A percentile compares a stretch with the other conserved stretches of the same genome.
Evolutionary conservation across 2,329 filamentous ascomycete species (phyloP).

Genomic region (Alternaria atra): DNA sequence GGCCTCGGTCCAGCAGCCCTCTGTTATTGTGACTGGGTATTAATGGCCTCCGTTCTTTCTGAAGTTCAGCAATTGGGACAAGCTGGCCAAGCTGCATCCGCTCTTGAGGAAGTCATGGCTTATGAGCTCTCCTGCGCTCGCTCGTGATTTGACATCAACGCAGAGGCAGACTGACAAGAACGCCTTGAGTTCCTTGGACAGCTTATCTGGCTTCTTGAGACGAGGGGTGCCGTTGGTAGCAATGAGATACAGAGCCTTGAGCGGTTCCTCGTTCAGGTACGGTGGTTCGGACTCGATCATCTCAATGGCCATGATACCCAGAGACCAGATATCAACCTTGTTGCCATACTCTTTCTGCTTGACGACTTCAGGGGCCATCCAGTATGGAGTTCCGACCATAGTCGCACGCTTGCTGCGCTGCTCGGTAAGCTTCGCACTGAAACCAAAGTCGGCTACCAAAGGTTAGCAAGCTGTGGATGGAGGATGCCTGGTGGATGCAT

Average conservation of each 20-base stretch:
- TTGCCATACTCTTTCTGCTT: constrained; percentile 99
- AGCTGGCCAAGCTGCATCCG: constrained; percentile 81
- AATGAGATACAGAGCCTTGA: constrained; percentile 97
- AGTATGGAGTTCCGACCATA: constrained; percentile 99
- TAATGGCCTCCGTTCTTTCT: constrained; percentile 70
- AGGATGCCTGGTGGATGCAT: constrained; percentile 54
- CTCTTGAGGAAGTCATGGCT: constrained; percentile 94
- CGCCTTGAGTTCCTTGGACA: constrained; percentile 96
- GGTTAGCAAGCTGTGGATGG: constrained; percentile 10
- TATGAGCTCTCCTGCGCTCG: constrained; percentile 88
- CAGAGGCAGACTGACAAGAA: constrained; percentile 97
- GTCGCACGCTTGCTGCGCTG: constrained; percentile 96
- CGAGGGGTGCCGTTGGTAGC: constrained; percentile 96
- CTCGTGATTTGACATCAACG: constrained; percentile 93
- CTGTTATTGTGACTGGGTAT: background rate
- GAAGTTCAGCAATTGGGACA: constrained; percentile 88
- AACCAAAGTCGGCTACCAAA: constrained; percentile 90
- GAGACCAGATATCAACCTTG: constrained; percentile 98
- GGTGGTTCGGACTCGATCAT: constrained; percentile 99
- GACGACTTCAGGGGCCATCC: constrained; percentile 99
- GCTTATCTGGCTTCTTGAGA: constrained; percentile 97
- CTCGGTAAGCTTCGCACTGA: constrained; percentile 98
- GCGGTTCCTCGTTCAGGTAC: constrained; percentile 95
- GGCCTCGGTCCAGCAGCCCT: constrained; percentile 2
- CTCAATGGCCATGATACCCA: constrained; percentile 99